Conservation (phyloP, 805 yeast species). For the Debaryomyces tyrocola region DNA sequence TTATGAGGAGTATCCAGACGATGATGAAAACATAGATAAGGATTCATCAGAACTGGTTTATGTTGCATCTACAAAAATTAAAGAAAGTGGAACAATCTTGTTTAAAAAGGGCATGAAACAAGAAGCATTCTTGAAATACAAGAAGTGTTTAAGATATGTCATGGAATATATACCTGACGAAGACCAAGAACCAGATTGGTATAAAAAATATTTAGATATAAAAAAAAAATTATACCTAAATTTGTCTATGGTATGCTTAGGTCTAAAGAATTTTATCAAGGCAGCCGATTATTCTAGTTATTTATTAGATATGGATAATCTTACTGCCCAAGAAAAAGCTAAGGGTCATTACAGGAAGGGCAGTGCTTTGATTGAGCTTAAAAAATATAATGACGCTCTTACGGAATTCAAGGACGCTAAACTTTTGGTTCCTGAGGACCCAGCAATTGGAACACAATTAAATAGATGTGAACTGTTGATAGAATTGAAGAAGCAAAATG, state of each 20-base stretch:
- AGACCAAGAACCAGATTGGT: slow-evolving; percentile 58
- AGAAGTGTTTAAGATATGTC: slow-evolving; percentile 64
- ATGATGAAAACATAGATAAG: slow-evolving; percentile 57
- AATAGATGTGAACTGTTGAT: slow-evolving; percentile 39
- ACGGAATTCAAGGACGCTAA: slow-evolving; percentile 46
- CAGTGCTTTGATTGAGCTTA: slow-evolving; percentile 40
- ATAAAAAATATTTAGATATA: slow-evolving; percentile 47
- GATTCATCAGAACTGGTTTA: slow-evolving; percentile 56
- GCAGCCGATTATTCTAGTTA: slow-evolving; percentile 56
- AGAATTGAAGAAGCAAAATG: slow-evolving; percentile 46
- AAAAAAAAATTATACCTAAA: slow-evolving; percentile 59
- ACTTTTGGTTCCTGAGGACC: slow-evolving; percentile 48
- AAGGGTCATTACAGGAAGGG: slow-evolving; percentile 63
- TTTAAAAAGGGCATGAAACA: slow-evolving; percentile 52
- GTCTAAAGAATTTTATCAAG: slow-evolving; percentile 47
- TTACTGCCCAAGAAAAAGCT: slow-evolving; percentile 44
- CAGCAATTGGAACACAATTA: slow-evolving; percentile 46
- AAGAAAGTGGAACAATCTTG: slow-evolving; percentile 63
- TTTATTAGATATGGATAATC: slow-evolving; percentile 50
- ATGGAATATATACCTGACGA: slow-evolving; percentile 72
- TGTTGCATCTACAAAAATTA: slow-evolving; percentile 54
- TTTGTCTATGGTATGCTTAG: slow-evolving; percentile 54
- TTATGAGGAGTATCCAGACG: slow-evolving; percentile 78
- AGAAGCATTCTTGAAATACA: slow-evolving; percentile 62
- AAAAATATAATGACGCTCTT: slow-evolving; percentile 51